Evolutionary conservation across 164 flowering plant species (phyloP), one percentile per base, ranked within the genome.

Genomic region (Vitis rotundifolia): DNA sequence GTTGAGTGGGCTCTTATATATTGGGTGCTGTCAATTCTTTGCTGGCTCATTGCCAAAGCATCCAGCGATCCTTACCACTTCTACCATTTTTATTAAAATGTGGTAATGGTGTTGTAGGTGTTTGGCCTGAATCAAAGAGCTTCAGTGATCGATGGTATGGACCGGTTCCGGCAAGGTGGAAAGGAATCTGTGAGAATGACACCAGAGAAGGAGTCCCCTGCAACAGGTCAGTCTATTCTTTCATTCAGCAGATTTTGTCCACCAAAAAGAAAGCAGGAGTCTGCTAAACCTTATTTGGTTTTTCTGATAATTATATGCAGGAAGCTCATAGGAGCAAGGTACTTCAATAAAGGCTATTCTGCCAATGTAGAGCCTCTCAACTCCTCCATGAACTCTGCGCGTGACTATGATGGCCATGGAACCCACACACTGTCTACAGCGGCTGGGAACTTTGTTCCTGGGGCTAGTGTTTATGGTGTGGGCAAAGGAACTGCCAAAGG

Each of bases 41-140:
- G 26, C 26, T 22, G 26, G 26, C 26, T 22, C 26, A 22, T 22
- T 22, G 26, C 26, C 26, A 22, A 22, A 22, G 26, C 26, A 22
- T 22, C 26, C 26, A 51, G 54, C 2, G 54, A 51, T 10, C 59
- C 59, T 55, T 55, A 15, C 2, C 16, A 55, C 18, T 52, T 31
- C 6, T 11, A 13, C 18, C 12, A 55, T 13, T 44, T 11, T 5
- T 60, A 49, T 22, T 11, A 22, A 7, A 44, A 55, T 59, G 65
- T 37, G 26, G 28, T 59, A 55, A 9, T 71, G 1, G 1, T 28
- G 44, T 11, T 64, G 18, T 49, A 88, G 97, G 97, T 54, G 89
- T 92, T 31, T 92, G 97, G 97, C 92, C 97, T 0, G 90, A 89
- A 73, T 79, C 90, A 29, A 11, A 75, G 68, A 91, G 97, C 83